Percentiles rank a stretch among this genome's conserved stretches.
Evolutionary conservation across 179 eudicot genomes (phyloP).

Genomic region (Amaranthus tricolor): DNA sequence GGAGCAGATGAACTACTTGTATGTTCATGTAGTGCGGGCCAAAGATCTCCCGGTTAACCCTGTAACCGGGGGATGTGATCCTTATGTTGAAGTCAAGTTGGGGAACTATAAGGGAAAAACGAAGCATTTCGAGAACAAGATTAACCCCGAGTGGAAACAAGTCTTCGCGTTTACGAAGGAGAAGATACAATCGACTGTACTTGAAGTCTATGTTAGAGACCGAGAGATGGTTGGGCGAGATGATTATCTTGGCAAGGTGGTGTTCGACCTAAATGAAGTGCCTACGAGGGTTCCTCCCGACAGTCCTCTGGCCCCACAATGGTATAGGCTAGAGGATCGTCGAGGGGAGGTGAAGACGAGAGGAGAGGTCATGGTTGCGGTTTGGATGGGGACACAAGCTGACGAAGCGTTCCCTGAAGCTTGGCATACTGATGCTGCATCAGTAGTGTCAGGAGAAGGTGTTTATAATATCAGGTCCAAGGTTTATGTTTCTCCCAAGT

Average conservation of each 20-base stretch:
- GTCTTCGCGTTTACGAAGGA: conserved; percentile 49
- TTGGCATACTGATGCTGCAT: conserved; percentile 50
- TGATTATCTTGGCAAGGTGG: conserved; percentile 46
- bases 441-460: conserved; percentile 42
- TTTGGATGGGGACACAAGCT: conserved; percentile 54
- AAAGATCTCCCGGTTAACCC: conserved; percentile 48
- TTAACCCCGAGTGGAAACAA: conserved; percentile 44
- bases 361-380: conserved; percentile 51
- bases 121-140: conserved; percentile 38
- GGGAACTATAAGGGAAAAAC: conserved; percentile 52
- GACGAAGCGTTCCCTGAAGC: conserved; percentile 57
- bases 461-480: conserved; percentile 41
- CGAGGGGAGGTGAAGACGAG: conserved; percentile 36
- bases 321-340: conserved; percentile 50
- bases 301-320: conserved; percentile 50
- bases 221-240: conserved; percentile 47
- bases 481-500: conserved; percentile 42
- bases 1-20: conserved; percentile 41
- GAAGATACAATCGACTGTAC: conserved; percentile 40
- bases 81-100: conserved; percentile 48
- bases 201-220: conserved; percentile 43
- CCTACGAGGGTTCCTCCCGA: conserved; percentile 52
- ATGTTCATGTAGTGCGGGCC: conserved; percentile 45
- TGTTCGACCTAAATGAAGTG: conserved; percentile 42
- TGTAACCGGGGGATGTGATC: conserved; percentile 41